These are phyloP conservation scores for Trapa bicornis DNA, from an alignment of 345 rosid genomes.

Conservation along the genomic window DNA sequence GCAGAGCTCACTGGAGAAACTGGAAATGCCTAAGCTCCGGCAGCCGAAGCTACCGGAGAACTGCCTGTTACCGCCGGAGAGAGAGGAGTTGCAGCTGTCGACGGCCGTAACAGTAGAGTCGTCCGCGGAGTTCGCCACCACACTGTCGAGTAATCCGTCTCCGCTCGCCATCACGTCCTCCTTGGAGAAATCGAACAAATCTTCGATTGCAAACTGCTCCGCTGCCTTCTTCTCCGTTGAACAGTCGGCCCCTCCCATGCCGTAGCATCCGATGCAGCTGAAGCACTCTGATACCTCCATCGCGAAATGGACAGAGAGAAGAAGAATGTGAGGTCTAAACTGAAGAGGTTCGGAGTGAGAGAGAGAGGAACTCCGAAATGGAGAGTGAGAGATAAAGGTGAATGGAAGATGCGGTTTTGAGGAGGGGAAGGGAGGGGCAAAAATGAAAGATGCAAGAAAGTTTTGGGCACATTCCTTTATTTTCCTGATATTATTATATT, in stretches of 20 bases:
- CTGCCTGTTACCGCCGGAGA: slow-evolving; percentile 25
- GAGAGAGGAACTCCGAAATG: not conserved
- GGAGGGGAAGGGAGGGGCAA: slow-evolving; percentile 26
- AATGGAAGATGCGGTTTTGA: slow-evolving; percentile 21
- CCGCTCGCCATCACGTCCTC: slow-evolving; percentile 28
- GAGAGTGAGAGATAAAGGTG: not conserved
- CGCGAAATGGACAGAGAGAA: not conserved
- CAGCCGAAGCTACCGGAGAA: slow-evolving; percentile 13
- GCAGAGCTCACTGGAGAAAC: slow-evolving; percentile 45
- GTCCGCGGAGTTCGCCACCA: slow-evolving; percentile 22
- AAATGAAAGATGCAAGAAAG: slow-evolving; percentile 15
- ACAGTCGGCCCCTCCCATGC: slow-evolving; percentile 19
- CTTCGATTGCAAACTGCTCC: slow-evolving; percentile 48
- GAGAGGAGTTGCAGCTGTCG: slow-evolving; percentile 35
- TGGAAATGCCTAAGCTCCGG: slow-evolving; percentile 28
- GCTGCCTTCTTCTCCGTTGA: slow-evolving; percentile 28
- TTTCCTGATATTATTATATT: slow-evolving; percentile 11
- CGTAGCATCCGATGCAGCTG: slow-evolving; percentile 7
- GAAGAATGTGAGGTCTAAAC: not conserved
- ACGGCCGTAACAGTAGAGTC: slow-evolving; percentile 32
- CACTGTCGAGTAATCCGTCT: slow-evolving; percentile 25
- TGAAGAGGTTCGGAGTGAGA: not conserved
- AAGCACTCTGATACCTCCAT: slow-evolving; percentile 39
- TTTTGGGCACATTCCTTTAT: slow-evolving; percentile 8
- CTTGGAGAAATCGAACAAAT: slow-evolving; percentile 58